Conservation (phyloP, 2,329 filamentous ascomycete genomes). For the Aspergillus amoenus region DNA sequence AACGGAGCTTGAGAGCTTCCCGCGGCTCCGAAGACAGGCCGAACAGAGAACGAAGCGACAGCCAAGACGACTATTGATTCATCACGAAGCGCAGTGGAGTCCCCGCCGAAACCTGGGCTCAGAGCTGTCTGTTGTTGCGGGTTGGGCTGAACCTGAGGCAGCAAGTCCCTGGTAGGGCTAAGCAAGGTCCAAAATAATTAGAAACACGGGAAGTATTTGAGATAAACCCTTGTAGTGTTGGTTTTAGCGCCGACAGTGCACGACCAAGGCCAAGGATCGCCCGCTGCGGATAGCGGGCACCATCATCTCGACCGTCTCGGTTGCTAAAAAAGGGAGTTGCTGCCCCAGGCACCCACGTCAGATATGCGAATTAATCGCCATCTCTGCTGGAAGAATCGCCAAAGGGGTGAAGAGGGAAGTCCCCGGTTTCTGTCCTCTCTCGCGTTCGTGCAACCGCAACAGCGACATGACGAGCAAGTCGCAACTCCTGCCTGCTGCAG, state of each 20-base stretch:
- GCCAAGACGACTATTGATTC: slow-evolving; percentile 15
- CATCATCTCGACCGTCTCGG: too few relatives aligned
- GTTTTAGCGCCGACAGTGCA: slow-evolving; percentile 13
- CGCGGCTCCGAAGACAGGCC: too few relatives aligned
- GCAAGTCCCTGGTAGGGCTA: too few relatives aligned
- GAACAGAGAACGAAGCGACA: neutral
- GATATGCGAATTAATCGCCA: too few relatives aligned
- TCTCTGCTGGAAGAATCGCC: too few relatives aligned
- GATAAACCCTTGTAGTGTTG: slow-evolving; percentile 22
- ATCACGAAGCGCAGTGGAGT: slow-evolving; percentile 13
- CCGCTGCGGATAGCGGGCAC: neutral
- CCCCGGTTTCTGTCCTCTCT: too few relatives aligned
- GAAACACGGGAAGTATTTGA: slow-evolving; percentile 32
- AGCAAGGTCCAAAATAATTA: slow-evolving; percentile 25
- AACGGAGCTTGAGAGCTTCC: too few relatives aligned
- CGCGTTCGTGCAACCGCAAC: too few relatives aligned
- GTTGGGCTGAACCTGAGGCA: too few relatives aligned
- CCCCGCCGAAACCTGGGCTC: slow-evolving; percentile 17
- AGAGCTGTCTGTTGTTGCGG: slow-evolving; percentile 19
- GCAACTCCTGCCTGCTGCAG: slow-evolving; percentile 14
- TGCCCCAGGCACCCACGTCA: too few relatives aligned
- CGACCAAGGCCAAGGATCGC: slow-evolving; percentile 21
- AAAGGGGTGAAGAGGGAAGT: too few relatives aligned
- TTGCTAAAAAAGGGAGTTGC: too few relatives aligned
- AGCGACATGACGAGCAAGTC: slow-evolving; percentile 1